Evolutionary conservation across 2,329 filamentous ascomycete species (phyloP).

Genomic region (Phyllosticta citribraziliensis): DNA sequence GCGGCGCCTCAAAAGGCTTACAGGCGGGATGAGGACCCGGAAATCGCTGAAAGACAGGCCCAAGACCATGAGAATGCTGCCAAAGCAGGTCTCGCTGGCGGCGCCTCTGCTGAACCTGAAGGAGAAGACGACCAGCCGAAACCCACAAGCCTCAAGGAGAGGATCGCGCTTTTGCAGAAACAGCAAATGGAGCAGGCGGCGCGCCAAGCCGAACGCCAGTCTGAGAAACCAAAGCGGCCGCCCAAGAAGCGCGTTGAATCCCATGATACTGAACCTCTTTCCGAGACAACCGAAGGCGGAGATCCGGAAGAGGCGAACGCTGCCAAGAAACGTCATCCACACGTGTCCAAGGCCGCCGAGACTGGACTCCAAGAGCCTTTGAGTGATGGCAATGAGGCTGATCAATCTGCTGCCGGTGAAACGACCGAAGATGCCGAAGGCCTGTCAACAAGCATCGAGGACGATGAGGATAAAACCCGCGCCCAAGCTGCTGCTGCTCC

Average conservation of each 20-base stretch:
- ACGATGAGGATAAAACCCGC: constrained; percentile 52
- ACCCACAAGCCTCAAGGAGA: constrained; percentile 85
- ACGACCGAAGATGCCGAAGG: constrained; percentile 52
- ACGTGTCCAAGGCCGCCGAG: constrained; percentile 31
- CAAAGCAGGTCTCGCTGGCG: constrained; percentile 50
- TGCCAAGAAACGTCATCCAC: constrained; percentile 26
- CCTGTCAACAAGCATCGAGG: constrained; percentile 61
- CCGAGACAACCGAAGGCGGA: constrained; percentile 16
- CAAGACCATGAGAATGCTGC: constrained; percentile 59
- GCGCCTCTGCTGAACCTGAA: constrained; percentile 35
- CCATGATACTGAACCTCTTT: constrained; percentile 22
- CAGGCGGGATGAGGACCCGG: constrained; percentile 76
- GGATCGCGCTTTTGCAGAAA: constrained; percentile 86
- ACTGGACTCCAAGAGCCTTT: constrained; percentile 38
- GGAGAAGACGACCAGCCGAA: constrained; percentile 75
- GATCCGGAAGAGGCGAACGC: constrained; percentile 30
- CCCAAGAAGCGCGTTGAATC: constrained; percentile 56
- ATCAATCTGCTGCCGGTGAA: constrained; percentile 54
- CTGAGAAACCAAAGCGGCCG: constrained; percentile 73
- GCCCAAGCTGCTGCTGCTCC: neutral
- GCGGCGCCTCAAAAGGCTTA: constrained; percentile 66
- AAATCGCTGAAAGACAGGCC: constrained; percentile 50
- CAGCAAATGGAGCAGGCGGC: constrained; percentile 86
- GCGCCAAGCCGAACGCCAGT: constrained; percentile 68
- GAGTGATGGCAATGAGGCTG: constrained; percentile 56